phyloP scores from a whole-genome alignment of 768 basidiomycete genomes.

The Mycena venus region DNA sequence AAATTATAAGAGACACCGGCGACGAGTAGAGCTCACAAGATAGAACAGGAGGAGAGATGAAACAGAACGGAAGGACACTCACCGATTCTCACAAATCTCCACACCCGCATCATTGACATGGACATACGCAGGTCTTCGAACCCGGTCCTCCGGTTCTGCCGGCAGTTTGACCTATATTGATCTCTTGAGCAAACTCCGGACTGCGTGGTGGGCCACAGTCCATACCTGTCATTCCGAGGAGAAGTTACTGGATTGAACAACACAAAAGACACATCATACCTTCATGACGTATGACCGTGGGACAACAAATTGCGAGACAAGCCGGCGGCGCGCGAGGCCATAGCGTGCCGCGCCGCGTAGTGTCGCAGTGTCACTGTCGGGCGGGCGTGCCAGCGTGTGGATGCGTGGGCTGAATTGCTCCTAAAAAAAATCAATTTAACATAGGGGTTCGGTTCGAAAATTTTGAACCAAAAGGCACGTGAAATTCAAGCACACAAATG shows the following conservation, averaged over 20 bases:
- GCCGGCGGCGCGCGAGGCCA: constrained; percentile 79
- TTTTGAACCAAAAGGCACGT: constrained; percentile 2
- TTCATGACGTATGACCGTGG: constrained; percentile 92
- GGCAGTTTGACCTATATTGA: constrained; percentile 82
- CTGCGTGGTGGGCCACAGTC: not conserved
- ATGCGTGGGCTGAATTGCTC: constrained; percentile 77
- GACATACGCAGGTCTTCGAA: constrained; percentile 90
- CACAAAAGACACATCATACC: constrained; percentile 52
- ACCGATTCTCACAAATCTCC: constrained; percentile 89
- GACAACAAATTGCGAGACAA: constrained; percentile 87
- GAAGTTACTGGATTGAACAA: not conserved
- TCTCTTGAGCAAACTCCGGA: not conserved
- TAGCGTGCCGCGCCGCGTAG: constrained; percentile 91
- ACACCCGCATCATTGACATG: constrained; percentile 81
- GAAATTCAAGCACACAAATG: not conserved
- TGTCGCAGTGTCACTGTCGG: constrained; percentile 91
- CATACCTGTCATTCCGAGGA: not conserved
- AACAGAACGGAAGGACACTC: constrained; percentile 39
- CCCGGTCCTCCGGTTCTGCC: constrained; percentile 87
- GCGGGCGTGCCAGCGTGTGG: constrained; percentile 83
- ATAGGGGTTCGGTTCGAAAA: constrained; percentile 2
- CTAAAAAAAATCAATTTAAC: constrained; percentile 49
- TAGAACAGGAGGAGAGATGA: not conserved
- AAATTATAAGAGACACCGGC: not conserved
- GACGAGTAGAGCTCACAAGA: not conserved